Conservation (phyloP, 768 basidiomycete genomes). For the Phylloporus rhodoxanthus region DNA sequence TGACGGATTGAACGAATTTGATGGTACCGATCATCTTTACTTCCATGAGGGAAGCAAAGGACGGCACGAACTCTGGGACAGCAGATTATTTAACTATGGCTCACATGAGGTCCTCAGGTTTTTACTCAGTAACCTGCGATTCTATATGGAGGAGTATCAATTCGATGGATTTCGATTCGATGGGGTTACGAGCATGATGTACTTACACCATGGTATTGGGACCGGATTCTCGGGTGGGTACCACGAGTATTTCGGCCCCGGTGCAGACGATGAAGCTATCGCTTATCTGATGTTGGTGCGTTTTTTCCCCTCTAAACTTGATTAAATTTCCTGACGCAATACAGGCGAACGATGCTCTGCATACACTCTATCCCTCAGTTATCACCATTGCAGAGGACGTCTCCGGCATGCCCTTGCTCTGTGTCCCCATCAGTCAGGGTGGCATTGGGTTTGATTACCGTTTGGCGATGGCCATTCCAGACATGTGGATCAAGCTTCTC, state of each 20-base stretch:
- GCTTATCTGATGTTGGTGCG: constrained; percentile 95
- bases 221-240: constrained; percentile 97
- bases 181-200: constrained; percentile 99
- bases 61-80: constrained; percentile 95
- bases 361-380: constrained; percentile 67
- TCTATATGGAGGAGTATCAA: constrained; percentile 90
- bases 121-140: constrained; percentile 90
- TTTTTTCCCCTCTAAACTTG: constrained; percentile 7
- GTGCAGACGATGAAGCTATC: constrained; percentile 82
- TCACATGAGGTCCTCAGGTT: constrained; percentile 93
- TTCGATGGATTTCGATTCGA: constrained; percentile 99
- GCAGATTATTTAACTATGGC: constrained; percentile 94
- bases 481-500: constrained; percentile 99
- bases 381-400: constrained; percentile 98
- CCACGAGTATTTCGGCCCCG: constrained; percentile 92
- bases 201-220: constrained; percentile 95
- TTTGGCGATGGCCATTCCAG: constrained; percentile 96
- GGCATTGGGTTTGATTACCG: constrained; percentile 98
- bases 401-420: constrained; percentile 96
- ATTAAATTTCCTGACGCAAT: constrained; percentile 6
- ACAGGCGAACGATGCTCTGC: constrained; percentile 90
- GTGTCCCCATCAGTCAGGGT: constrained; percentile 69
- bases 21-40: constrained; percentile 95
- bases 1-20: constrained; percentile 93
- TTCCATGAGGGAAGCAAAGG: constrained; percentile 94